Base-by-base conservation (phyloP, 2,329 filamentous ascomycete genomes). In the Cylindrodendrum hubeiense region DNA sequence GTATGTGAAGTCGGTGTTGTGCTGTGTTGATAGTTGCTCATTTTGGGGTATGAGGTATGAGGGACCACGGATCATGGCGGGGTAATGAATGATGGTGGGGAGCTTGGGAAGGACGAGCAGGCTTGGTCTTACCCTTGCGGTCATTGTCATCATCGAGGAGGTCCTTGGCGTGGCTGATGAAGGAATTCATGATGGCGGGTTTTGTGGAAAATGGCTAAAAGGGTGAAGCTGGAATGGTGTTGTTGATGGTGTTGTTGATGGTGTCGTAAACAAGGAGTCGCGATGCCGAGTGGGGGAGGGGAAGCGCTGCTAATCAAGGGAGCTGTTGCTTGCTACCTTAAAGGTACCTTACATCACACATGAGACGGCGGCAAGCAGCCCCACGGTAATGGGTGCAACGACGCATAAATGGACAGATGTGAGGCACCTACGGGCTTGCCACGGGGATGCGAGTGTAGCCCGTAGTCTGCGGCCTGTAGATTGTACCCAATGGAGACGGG, bases 111-210 rank as follows among this genome's bases (percentile, higher is more conserved):
- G 70, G 69, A 59, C 75, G 26, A 21, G n/a, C 47, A 17, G 12
- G 15, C 19, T 28, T 9, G 47, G 19, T 21, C 47, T 68, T 56
- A 39, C 64, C 57, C 50, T 72, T 58, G 63, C 76, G 73, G 53
- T 74, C 64, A 66, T 77, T 73, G 63, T 72, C 69, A 43, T 75
- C 71, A 60, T 75, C 72, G 60, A 82, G 77, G 24, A 77, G 79
- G 41, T 80, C 77, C 71, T 79, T 80, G 59, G 79, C 80, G 21
- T 74, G 75, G 71, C 67, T 79, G 67, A 82, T 64, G 64, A 82
- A 63, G 60, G 77, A 79, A 44, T 82, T 79, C 81, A 82, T 82
- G 53, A 28, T 76, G 69, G 51, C 44, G 60, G 26, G 30, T 57
- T 65, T 28, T 46, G 44, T 15, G 15, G 4, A 21, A 6, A 24